These are phyloP conservation scores for Cladophialophora immunda DNA, from an alignment of 2,329 filamentous ascomycete species.

Conservation along the genomic window DNA sequence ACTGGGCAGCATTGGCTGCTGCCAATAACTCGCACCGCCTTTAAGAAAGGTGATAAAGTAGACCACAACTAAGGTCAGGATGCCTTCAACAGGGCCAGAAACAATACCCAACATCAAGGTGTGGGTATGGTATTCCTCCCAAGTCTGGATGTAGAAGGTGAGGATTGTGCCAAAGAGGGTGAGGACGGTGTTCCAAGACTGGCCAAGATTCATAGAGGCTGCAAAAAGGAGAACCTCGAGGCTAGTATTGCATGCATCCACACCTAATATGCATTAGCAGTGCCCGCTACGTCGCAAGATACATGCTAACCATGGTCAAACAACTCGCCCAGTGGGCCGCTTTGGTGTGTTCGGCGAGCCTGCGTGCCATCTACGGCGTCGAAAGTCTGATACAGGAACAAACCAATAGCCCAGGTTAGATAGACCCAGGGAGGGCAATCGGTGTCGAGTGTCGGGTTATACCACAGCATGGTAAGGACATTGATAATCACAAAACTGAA, in stretches of 20 bases:
- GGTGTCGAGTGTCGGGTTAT: conserved; percentile 90
- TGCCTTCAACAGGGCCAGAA: conserved; percentile 93
- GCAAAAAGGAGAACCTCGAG: conserved; percentile 93
- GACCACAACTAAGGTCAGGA: conserved; percentile 81
- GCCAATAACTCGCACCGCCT: conserved; percentile 93
- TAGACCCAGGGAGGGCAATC: conserved; percentile 97
- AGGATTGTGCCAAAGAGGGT: conserved; percentile 83
- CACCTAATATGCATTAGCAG: conserved; percentile 57
- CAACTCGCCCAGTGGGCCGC: conserved; percentile 90
- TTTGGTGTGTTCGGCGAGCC: conserved; percentile 89
- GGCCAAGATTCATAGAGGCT: conserved; percentile 89
- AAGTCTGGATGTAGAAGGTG: conserved; percentile 99
- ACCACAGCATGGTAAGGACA: conserved; percentile 91
- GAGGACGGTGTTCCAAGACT: conserved; percentile 87
- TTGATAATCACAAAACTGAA: conserved; percentile 91
- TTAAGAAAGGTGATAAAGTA: conserved; percentile 84
- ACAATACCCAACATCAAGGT: conserved; percentile 90
- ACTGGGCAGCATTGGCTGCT: conserved; percentile 77
- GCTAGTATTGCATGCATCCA: conserved; percentile 96
- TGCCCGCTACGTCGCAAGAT: background rate
- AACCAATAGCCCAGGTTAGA: conserved; percentile 83
- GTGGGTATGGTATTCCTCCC: conserved; percentile 99
- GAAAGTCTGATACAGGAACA: conserved; percentile 98
- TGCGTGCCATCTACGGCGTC: conserved; percentile 96
- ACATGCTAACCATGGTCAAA: conserved; percentile 82